Evolutionary conservation across 352 stramenopile genomes (phyloP), one percentile per base, ranked within the genome.

Genomic region (Globisporangium barbulae): DNA sequence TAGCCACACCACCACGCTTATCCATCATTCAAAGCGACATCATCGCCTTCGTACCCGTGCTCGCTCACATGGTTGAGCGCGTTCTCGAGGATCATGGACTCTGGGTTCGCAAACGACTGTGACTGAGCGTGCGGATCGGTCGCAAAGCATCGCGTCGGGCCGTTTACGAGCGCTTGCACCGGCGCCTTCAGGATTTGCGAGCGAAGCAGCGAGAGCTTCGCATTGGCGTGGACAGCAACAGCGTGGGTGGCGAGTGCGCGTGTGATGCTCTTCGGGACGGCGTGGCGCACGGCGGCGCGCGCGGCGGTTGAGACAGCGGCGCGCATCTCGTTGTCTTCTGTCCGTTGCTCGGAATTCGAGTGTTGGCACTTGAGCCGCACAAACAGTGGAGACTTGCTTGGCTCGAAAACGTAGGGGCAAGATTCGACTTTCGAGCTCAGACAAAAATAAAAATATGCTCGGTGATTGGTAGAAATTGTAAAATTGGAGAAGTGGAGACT

Each of bases 21-120:
- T 49, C 25, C 19, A 21, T 19, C 53, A 17, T 42, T 10, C 31
- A 62, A 49, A 37, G 7, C 25, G 31, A 19, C 31, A 37, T 2
- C 10, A 47, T 8, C 19, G 41, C 21, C 1, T 25, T 66, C 71
- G 35, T 70, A 93, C 83, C 83, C 83, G 44, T 81, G 67, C 31
- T 71, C 53, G 0, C 31, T 28, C 22, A 93, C 79, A 59, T 88
- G 74, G 2, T 72, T 25, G 22, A 93, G 59, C 17, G 83, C 79
- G 35, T 79, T 78, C 45, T 72, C 69, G 25, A 93, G 63, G 42
- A 93, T 91, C 47, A 68, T 64, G 21, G 63, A 64, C 70, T 90
- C 83, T 8, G 75, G 76, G 55, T 81, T 76, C 13, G 61, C 47
- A 15, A 76, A 65, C n/a, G 55, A 35, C 42, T 22, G 39, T 31